Base-by-base conservation (phyloP, 306 rosid genomes). In the Vigna unguiculata region DNA sequence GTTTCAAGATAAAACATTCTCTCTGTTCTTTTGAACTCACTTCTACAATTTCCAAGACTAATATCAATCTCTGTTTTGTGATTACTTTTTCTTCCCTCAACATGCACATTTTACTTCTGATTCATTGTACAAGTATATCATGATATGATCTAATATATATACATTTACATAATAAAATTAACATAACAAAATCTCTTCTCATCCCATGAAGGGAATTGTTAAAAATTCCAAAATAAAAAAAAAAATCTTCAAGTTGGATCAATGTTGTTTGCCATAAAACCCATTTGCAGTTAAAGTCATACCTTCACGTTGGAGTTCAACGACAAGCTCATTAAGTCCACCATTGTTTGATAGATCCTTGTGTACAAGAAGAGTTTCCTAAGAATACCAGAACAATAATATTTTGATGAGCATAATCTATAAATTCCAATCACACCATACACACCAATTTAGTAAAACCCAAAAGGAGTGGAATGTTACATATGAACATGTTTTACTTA, bases 301-400 rank as follows among this genome's bases (percentile, higher is more conserved):
- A 92, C 97, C 98, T 92, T 83, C 87, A 5, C 58, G 71, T 69
- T 71, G 86, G 63, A 94, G 96, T 83, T 85, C 93, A 34, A 76
- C 64, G 20, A 92, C 24, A 68, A 92, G 87, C 71, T 82, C 80
- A 52, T 78, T 64, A 47, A 95, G 83, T 36, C 76, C 86, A 51
- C 91, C 91, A 54, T 83, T 83, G 38, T 17, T 53, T 25, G 83
- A 25, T 74, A 92, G 80, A 70, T 89, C 92, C 82, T 90, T 87
- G 88, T 95, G 98, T 25, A 95, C 88, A 24, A 95, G 90, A 60
- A 95, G 96, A 55, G 96, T 92, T 88, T 95, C 94, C 97, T 92
- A 80, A 55, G 69, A 81, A 72, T 28, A 82, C 43, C 40, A 64
- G 20, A 69, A 63, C 58, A 71, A 6, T 83, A 72, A 58, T 59